phyloP scores from a whole-genome alignment of 306 rosid species.

The Quercus dentata region DNA sequence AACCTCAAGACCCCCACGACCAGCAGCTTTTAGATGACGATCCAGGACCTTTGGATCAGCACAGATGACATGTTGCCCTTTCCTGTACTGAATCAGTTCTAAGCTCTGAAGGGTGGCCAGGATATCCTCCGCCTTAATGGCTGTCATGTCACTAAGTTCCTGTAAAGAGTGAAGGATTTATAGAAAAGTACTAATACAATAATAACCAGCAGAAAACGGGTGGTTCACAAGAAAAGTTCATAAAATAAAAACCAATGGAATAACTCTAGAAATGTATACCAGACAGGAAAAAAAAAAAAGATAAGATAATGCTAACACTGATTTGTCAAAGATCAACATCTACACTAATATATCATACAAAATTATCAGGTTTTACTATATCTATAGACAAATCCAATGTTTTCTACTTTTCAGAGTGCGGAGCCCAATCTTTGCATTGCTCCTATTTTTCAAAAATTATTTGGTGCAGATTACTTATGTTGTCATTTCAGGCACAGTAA shows the following conservation, averaged over 20 bases:
- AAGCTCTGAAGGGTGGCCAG: constrained; percentile 80
- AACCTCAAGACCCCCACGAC: constrained; percentile 95
- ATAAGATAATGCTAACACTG: neutral
- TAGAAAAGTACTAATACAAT: neutral
- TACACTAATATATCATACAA: neutral
- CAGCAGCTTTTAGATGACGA: constrained; percentile 98
- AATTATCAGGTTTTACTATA: neutral
- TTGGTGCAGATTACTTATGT: neutral
- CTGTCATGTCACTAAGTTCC: constrained; percentile 99
- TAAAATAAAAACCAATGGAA: neutral
- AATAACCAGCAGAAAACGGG: neutral
- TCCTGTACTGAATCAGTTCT: constrained; percentile 94
- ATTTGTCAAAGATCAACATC: neutral
- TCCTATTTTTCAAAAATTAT: neutral
- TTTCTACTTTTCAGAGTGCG: neutral
- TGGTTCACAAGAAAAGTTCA: neutral
- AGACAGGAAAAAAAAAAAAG: too few species aligned
- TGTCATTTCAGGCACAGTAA: neutral
- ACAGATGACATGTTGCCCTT: constrained; percentile 97
- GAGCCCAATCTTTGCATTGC: neutral
- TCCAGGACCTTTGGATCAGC: constrained; percentile 98
- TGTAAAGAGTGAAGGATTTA: constrained; percentile 27
- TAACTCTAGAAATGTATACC: neutral
- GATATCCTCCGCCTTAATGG: constrained; percentile 95
- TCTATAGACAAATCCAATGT: neutral